Evolutionary conservation across 345 rosid genomes (phyloP).

Genomic region (Streptanthus diversifolius): DNA sequence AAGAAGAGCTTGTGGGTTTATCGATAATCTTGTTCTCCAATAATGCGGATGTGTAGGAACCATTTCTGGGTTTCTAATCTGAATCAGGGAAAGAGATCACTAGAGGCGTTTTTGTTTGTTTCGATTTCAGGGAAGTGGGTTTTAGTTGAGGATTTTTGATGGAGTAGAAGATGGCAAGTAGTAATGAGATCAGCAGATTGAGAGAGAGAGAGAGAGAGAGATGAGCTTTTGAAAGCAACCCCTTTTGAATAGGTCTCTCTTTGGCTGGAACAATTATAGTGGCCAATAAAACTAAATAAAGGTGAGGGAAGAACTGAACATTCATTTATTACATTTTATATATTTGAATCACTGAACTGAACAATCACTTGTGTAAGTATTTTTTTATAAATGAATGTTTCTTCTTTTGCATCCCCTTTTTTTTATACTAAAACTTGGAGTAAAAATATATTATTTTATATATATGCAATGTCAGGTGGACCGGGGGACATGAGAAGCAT

Average conservation of each 20-base stretch:
- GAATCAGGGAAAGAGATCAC: constrained; percentile 18
- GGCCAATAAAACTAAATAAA: constrained; percentile 17
- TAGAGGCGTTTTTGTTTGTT: constrained; percentile 12
- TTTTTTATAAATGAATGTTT: background rate
- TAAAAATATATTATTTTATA: constrained; percentile 14
- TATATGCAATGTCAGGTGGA: constrained; percentile 31
- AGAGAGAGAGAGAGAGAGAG: constrained; percentile 14
- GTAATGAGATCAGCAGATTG: constrained; percentile 34
- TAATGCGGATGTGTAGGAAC: constrained; percentile 24
- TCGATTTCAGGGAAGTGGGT: background rate
- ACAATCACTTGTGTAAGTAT: background rate
- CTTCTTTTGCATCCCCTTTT: background rate
- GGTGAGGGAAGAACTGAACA: constrained; percentile 5
- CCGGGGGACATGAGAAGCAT: constrained; percentile 31
- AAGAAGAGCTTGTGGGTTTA: constrained; percentile 18
- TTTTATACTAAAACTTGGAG: background rate
- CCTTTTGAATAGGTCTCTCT: constrained; percentile 34
- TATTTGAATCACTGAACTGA: background rate
- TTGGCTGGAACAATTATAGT: constrained; percentile 18
- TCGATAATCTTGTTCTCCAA: constrained; percentile 33
- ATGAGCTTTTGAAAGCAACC: constrained; percentile 20
- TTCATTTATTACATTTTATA: constrained; percentile 8
- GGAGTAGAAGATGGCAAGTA: constrained; percentile 34
- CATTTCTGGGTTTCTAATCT: constrained; percentile 32
- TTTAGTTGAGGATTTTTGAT: constrained; percentile 15